Percentiles rank a stretch among this genome's conserved stretches.
Conservation (phyloP, 2,329 filamentous ascomycete genomes). For the Pseudogymnoascus destructans region DNA sequence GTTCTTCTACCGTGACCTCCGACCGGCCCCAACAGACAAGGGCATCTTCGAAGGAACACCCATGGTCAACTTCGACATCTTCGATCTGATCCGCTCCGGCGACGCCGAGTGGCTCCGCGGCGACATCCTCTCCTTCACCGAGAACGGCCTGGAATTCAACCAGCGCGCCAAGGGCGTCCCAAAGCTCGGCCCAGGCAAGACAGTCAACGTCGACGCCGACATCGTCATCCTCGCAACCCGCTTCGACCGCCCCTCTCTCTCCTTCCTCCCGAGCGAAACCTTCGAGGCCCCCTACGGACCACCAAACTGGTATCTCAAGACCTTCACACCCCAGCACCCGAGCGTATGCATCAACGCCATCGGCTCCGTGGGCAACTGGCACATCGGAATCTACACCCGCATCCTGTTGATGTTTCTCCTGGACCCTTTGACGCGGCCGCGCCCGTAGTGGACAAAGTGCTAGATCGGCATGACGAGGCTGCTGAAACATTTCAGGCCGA, state of each 20-base stretch:
- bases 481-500: conserved; percentile 57
- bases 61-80: conserved; percentile 75
- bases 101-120: conserved; percentile 69
- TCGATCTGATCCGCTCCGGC: conserved; percentile 59
- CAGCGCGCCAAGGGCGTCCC: conserved; percentile 59
- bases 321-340: conserved; percentile 63
- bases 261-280: conserved; percentile 59
- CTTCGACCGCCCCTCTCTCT: conserved; percentile 58
- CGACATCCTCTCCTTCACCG: conserved; percentile 56
- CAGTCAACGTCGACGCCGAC: conserved; percentile 56
- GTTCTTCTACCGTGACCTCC: conserved; percentile 74
- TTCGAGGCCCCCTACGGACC: conserved; percentile 63
- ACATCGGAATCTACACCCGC: conserved; percentile 80
- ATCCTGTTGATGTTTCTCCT: conserved; percentile 77
- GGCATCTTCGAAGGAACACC: conserved; percentile 75
- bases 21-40: conserved; percentile 53
- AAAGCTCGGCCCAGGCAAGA: conserved; percentile 57
- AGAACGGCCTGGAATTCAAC: conserved; percentile 57
- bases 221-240: conserved; percentile 76
- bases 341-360: conserved; percentile 65
- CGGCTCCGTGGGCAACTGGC: conserved; percentile 73
- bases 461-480: conserved; percentile 77
- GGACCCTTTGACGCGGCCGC: conserved; percentile 62
- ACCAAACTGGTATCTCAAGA: conserved; percentile 81
- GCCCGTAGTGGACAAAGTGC: conserved; percentile 60